A percentile compares a stretch with the other conserved stretches of the same genome.
Conservation (phyloP, 129 eudicot genomes). For the Ambrosia artemisiifolia region DNA sequence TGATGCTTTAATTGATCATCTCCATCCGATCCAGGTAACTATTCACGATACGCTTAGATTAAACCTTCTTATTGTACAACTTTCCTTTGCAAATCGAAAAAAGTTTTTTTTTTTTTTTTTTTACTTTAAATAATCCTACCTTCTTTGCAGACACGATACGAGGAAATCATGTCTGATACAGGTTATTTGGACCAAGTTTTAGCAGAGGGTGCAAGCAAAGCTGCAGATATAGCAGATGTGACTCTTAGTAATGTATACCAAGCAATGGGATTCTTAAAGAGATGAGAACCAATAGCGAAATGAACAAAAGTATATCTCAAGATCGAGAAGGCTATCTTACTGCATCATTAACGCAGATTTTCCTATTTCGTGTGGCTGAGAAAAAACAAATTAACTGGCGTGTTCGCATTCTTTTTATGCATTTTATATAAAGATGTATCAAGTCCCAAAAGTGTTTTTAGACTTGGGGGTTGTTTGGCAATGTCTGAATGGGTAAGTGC, state of each 20-base stretch:
- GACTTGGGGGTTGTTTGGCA: no score
- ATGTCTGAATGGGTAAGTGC: no score
- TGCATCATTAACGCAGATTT: neutral
- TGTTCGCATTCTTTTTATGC: no score
- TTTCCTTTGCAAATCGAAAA: neutral
- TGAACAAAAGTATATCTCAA: neutral
- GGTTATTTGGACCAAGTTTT: slow-evolving; percentile 61
- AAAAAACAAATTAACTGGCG: no score
- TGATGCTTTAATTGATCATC: slow-evolving; percentile 81
- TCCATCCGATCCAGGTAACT: slow-evolving; percentile 83
- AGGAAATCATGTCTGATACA: slow-evolving; percentile 71
- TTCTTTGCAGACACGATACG: slow-evolving; percentile 60
- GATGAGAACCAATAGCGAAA: slow-evolving; percentile 27
- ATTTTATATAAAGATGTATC: no score
- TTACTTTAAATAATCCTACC: no score
- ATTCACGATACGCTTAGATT: neutral
- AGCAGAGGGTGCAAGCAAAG: slow-evolving; percentile 90
- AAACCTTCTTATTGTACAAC: neutral
- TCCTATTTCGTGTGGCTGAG: no score
- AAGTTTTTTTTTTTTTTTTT: no score
- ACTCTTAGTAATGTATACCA: slow-evolving; percentile 68
- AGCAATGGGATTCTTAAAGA: slow-evolving; percentile 84
- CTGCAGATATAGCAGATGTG: slow-evolving; percentile 69
- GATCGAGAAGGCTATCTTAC: neutral
- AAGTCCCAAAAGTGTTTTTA: no score